Conservation (phyloP, 768 basidiomycete genomes). For the Solioccasus polychromus region DNA sequence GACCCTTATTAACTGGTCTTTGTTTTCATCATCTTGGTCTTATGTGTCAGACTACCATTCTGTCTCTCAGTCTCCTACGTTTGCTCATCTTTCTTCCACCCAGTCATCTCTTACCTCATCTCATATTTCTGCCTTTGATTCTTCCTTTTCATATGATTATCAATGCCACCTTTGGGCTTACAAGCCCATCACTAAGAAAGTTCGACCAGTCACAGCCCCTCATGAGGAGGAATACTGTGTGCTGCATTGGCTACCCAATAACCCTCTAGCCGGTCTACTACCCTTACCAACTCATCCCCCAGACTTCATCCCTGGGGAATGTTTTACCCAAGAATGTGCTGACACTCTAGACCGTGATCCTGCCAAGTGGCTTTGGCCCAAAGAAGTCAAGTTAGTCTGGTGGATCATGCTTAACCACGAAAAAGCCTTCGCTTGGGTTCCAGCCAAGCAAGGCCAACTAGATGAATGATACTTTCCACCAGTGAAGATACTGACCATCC, state of each 20-base stretch:
- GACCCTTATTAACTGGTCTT: too few species aligned
- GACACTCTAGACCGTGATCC: neutral
- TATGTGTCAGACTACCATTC: neutral
- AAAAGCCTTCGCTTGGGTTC: constrained; percentile 38
- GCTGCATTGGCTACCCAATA: neutral
- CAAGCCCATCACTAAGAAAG: neutral
- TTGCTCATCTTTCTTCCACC: too few species aligned
- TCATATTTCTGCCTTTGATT: neutral
- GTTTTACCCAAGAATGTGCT: neutral
- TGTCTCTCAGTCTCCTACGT: neutral
- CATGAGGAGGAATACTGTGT: neutral
- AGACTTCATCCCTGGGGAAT: neutral
- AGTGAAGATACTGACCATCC: constrained; percentile 30
- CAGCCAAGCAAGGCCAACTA: constrained; percentile 33
- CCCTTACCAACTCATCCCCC: neutral
- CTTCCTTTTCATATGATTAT: neutral
- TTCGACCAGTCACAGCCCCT: neutral
- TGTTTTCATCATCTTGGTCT: too few species aligned
- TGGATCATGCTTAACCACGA: constrained; percentile 14
- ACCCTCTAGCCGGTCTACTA: neutral
- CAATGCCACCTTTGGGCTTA: neutral
- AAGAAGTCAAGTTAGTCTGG: neutral
- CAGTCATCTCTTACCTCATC: too few species aligned
- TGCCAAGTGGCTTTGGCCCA: neutral
- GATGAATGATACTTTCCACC: constrained; percentile 31